Base-by-base conservation (phyloP, 495 filamentous ascomycete genomes). In the Apiosordaria backusii region DNA sequence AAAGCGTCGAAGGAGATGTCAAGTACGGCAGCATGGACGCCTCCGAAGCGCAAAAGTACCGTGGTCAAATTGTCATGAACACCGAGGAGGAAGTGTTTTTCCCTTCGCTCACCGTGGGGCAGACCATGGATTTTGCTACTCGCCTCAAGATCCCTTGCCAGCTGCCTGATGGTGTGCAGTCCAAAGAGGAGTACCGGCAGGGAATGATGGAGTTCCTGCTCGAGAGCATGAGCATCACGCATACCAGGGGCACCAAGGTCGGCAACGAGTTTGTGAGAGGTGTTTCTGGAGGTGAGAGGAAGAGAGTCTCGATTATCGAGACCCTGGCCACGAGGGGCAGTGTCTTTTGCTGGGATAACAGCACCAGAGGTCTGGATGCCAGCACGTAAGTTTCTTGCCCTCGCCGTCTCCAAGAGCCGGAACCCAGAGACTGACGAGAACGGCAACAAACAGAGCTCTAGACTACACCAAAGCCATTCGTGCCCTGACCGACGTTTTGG, bases 191-290 rank as follows among this genome's bases (percentile, higher is more conserved):
- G 55, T 50, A 57, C 9, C 69, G 68, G 9, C n/a, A 50, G 13
- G 70, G 70, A 61, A 69, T 65, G 3, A 68, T 67, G 4, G 68
- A 74, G 21, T 72, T 68, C 24, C 67, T 75, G 2, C 71, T 77
- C 9, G 60, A 72, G 66, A 68, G 68, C 40, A 72, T 74, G 72
- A 89, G 89, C 57, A 93, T 97, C 71, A 81, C 70, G 45, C 92
- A 96, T 71, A 93, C 91, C 0, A 83, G 84, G 67, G 84, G 91
- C 71, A 93, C 91, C 0, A 82, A 86, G 22, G 90, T 97, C 6
- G 92, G 92, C 29, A 91, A 96, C 75, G 89, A 90, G 71, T 93
- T 86, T 69, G 86, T 93, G 10, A 85, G 92, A 18, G 87, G 88
- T 54, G 85, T 87, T 0, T 88, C 86, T 74, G 83, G 87, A n/a